Evolutionary conservation across 805 yeast genomes (phyloP).

Genomic region (Ogataea trehaloabstinens): DNA sequence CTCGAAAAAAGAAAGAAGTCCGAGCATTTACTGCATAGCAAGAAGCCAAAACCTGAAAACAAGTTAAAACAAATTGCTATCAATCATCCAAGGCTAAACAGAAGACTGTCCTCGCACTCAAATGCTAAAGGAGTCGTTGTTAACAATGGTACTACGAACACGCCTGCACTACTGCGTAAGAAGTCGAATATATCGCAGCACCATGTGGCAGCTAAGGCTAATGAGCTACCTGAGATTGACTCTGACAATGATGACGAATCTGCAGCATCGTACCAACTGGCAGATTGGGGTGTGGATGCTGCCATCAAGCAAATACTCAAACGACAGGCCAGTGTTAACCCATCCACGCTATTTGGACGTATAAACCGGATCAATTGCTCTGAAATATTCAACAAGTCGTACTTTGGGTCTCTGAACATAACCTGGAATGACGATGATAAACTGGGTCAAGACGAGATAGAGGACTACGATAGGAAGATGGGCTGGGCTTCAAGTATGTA

Average conservation of each 20-base stretch:
- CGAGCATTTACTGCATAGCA: slow-evolving; percentile 12
- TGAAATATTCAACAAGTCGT: slow-evolving; percentile 22
- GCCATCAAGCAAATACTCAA: slow-evolving; percentile 17
- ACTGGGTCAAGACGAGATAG: slow-evolving; percentile 24
- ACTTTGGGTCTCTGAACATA: slow-evolving; percentile 24
- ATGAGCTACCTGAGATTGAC: slow-evolving; percentile 21
- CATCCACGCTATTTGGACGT: slow-evolving; percentile 26
- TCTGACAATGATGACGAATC: slow-evolving; percentile 26
- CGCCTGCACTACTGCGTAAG: slow-evolving; percentile 1
- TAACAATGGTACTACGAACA: neutral
- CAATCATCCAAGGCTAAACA: slow-evolving; percentile 18
- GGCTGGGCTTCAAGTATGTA: slow-evolving; percentile 16
- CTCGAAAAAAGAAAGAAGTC: slow-evolving; percentile 19
- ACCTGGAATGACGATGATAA: slow-evolving; percentile 24
- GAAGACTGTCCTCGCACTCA: slow-evolving; percentile 2
- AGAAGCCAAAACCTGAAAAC: slow-evolving; percentile 10
- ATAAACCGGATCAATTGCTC: slow-evolving; percentile 20
- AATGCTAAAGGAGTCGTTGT: neutral
- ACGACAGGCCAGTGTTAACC: slow-evolving; percentile 23
- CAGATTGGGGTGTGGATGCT: slow-evolving; percentile 25
- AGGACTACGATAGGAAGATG: slow-evolving; percentile 28
- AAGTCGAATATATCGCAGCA: slow-evolving; percentile 1
- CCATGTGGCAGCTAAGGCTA: neutral
- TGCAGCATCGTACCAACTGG: slow-evolving; percentile 13
- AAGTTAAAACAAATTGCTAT: slow-evolving; percentile 16